Evolutionary conservation across 1,284 basidiomycete genomes (phyloP), one percentile per base, ranked within the genome.

Genomic region (Trichosporon sp.): DNA sequence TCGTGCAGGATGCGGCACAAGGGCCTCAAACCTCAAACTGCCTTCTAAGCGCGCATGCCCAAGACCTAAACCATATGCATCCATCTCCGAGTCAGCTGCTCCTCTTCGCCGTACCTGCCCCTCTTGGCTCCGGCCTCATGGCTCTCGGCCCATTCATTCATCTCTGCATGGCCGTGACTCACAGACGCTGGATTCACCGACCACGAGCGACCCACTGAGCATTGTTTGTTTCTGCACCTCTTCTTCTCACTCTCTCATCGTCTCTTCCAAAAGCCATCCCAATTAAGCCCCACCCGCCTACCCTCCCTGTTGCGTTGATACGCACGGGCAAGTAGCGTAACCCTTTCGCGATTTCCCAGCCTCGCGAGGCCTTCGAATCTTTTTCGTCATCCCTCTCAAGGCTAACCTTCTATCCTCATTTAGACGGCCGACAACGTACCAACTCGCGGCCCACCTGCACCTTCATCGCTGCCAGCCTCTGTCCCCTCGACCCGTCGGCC

Each of bases 241-340:
- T 26, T 54, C 51, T 19, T 54, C 51, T 26, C 51, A 54, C 51
- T 54, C 51, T 54, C 19, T 26, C 51, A 54, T 54, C 51, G 16
- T 11, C 51, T 26, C 51, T 7, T n/a, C 51, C 31, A 32, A 35
- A 32, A 37, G 31, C 59, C 32, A 26, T 35, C 59, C 10, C 10
- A n/a, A 32, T n/a, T 35, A 32, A 35, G 59, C 59, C 31, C 59
- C 59, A 16, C n/a, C 59, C 31, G 51, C 51, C 51, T 54, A 54
- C 51, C 51, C 51, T 54, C 21, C 51, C 51, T 54, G 51, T 54
- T 63, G 59, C 59, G 59, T 63, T n/a, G 59, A 63, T 63, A 63
- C 31, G 59, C 59, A 63, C 59, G 59, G 59, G 31, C 59, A 63
- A 63, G 31, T 21, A 35, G 32, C 32, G 59, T 35, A 63, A 63